Percentiles rank a stretch among this genome's conserved stretches.
phyloP scores from a whole-genome alignment of 768 basidiomycete species.

The Symmetrospora coprosmae region DNA sequence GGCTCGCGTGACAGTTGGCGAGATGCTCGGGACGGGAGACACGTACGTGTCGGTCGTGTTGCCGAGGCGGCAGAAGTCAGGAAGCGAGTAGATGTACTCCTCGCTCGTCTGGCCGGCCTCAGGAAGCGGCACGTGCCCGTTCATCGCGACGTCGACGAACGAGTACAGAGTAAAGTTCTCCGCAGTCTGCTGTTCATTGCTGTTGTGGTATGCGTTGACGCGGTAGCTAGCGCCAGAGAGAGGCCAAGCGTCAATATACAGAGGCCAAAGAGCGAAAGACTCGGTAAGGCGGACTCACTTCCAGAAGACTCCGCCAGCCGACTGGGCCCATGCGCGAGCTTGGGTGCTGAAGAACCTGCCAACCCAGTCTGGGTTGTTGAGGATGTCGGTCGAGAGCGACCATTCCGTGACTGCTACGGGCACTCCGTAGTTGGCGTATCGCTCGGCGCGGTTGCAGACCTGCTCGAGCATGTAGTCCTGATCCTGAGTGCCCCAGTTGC shows the following conservation, averaged over 20 bases:
- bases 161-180: slow-evolving; percentile 14
- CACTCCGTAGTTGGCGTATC: slow-evolving; percentile 24
- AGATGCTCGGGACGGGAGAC: neutral
- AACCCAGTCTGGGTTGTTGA: slow-evolving; percentile 28
- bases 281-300: neutral
- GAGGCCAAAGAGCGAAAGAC: too few species aligned
- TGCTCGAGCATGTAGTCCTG: slow-evolving; percentile 25
- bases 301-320: slow-evolving; percentile 23
- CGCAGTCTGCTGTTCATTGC: neutral
- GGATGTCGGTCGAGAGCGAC: slow-evolving; percentile 29
- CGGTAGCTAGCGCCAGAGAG: neutral
- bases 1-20: slow-evolving; percentile 11
- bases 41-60: slow-evolving; percentile 11
- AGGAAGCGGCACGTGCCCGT: slow-evolving; percentile 3
- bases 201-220: neutral
- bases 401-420: slow-evolving; percentile 23
- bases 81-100: neutral
- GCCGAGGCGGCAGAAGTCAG: neutral
- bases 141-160: neutral
- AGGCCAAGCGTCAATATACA: neutral
- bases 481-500: slow-evolving; percentile 21
- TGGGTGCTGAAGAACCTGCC: slow-evolving; percentile 30
- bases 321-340: slow-evolving; percentile 30
- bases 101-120: neutral
- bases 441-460: slow-evolving; percentile 27